A percentile compares a stretch with the other conserved stretches of the same genome.
phyloP scores from a whole-genome alignment of 2,329 filamentous ascomycete species.

The Monosporascus sp. region DNA sequence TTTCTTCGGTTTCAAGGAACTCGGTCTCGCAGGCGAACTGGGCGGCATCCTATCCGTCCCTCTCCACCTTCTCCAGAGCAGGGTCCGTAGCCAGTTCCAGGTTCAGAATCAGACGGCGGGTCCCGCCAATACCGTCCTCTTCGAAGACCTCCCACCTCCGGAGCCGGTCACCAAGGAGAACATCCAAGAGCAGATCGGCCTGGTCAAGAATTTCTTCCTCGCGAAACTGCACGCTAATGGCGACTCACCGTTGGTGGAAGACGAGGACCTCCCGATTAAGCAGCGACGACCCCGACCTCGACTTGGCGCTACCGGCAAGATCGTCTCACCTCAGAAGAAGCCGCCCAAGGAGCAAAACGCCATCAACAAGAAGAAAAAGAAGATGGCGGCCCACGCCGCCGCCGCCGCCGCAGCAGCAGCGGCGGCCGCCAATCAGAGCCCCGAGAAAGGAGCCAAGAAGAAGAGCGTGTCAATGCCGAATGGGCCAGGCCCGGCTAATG shows the following conservation, averaged over 20 bases:
- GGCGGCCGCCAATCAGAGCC: slow-evolving; percentile 28
- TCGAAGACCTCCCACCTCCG: slow-evolving; percentile 63
- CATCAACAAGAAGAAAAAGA: slow-evolving; percentile 83
- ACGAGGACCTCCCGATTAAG: slow-evolving; percentile 90
- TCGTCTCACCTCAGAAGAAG: slow-evolving; percentile 76
- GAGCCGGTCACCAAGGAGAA: slow-evolving; percentile 76
- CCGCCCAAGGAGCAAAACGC: slow-evolving; percentile 78
- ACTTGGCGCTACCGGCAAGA: slow-evolving; percentile 72
- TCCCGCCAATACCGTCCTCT: slow-evolving; percentile 54
- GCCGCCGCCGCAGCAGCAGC: slow-evolving; percentile 33
- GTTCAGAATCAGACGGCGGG: slow-evolving; percentile 63
- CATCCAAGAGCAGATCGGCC: slow-evolving; percentile 73
- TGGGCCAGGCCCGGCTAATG: slow-evolving; percentile 31
- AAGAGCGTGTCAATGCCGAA: slow-evolving; percentile 33
- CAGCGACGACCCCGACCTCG: slow-evolving; percentile 72
- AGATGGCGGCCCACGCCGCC: slow-evolving; percentile 58
- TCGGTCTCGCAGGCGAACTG: slow-evolving; percentile 88
- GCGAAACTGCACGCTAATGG: slow-evolving; percentile 80
- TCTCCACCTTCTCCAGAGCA: slow-evolving; percentile 85
- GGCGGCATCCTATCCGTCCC: slow-evolving; percentile 87
- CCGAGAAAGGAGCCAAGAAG: slow-evolving; percentile 46
- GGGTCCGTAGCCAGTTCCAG: slow-evolving; percentile 81
- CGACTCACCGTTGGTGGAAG: slow-evolving; percentile 80
- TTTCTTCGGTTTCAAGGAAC: slow-evolving; percentile 96
- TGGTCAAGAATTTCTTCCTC: slow-evolving; percentile 88